Percentiles rank a stretch among this genome's conserved stretches.
phyloP scores from a whole-genome alignment of 768 basidiomycete genomes.

The Naematelia encephala region DNA sequence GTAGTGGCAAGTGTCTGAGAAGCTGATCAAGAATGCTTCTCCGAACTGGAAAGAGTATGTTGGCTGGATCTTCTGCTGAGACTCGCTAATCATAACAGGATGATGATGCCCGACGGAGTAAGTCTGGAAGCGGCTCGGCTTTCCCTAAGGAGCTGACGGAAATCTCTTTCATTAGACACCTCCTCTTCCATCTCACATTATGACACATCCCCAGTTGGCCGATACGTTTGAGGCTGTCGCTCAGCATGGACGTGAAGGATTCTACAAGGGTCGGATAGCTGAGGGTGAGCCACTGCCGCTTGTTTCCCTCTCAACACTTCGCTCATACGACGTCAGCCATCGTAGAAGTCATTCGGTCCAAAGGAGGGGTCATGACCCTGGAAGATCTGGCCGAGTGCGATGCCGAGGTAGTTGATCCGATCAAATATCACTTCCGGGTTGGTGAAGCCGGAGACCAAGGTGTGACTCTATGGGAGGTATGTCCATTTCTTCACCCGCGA shows the following conservation, averaged over 20 bases:
- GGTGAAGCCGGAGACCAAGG: conserved; percentile 60
- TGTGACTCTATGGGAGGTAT: conserved; percentile 85
- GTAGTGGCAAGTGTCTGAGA: conserved; percentile 61
- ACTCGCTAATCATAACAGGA: conserved; percentile 21
- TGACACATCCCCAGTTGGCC: conserved; percentile 76
- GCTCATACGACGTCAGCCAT: conserved; percentile 21
- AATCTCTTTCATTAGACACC: conserved; percentile 55
- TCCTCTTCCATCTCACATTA: conserved; percentile 78
- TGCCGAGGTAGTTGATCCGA: conserved; percentile 78
- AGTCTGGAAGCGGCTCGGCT: conserved; percentile 6
- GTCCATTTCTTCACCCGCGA: conserved; percentile 16
- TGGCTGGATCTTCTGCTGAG: background rate
- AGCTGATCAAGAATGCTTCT: conserved; percentile 74
- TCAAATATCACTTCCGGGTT: conserved; percentile 70
- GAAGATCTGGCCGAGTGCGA: conserved; percentile 85
- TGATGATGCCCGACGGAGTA: conserved; percentile 48
- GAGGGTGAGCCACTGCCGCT: conserved; percentile 58
- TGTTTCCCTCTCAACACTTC: background rate
- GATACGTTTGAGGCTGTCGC: conserved; percentile 76
- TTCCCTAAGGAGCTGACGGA: conserved; percentile 60
- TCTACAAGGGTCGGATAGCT: conserved; percentile 88
- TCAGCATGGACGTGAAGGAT: conserved; percentile 80
- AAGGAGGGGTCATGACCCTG: conserved; percentile 89
- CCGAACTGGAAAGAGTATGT: conserved; percentile 67
- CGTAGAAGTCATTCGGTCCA: conserved; percentile 63